phyloP scores from a whole-genome alignment of 163 green algal species.

The Chlamydomonas reinhardtii region DNA sequence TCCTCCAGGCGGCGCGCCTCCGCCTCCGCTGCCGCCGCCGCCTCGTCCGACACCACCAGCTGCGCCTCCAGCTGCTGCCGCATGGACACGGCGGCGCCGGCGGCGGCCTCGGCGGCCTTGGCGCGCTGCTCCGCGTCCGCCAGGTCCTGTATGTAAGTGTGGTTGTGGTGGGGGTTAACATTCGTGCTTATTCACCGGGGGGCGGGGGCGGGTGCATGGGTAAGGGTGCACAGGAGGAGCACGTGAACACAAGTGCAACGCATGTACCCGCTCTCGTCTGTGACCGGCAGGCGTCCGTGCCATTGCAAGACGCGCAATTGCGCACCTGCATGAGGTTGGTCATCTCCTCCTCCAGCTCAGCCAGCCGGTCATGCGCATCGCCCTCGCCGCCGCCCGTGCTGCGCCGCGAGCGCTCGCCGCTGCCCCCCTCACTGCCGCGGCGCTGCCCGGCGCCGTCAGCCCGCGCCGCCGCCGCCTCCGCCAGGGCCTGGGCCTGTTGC shows the following conservation, averaged over 20 bases:
- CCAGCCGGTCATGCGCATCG: neutral
- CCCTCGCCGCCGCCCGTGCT: neutral
- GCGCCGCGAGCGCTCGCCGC: neutral
- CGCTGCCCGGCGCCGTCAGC: too few species aligned
- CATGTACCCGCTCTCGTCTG: too few species aligned
- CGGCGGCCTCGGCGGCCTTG: conserved; percentile 13
- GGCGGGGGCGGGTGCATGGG: too few species aligned
- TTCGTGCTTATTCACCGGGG: too few species aligned
- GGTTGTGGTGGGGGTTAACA: neutral
- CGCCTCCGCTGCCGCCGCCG: conserved; percentile 1
- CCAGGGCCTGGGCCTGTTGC: too few species aligned
- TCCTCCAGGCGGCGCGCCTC: neutral
- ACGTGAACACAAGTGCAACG: too few species aligned
- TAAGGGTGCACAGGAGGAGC: too few species aligned
- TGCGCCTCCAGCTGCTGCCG: conserved; percentile 33
- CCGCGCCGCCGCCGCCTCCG: neutral
- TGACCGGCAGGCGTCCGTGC: too few species aligned
- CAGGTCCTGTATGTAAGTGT: conserved; percentile 12
- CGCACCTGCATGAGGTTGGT: conserved; percentile 35
- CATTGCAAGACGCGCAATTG: too few species aligned
- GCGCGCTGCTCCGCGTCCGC: conserved; percentile 27
- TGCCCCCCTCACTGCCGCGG: neutral
- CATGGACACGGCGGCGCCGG: conserved; percentile 1
- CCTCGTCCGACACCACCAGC: conserved; percentile 30
- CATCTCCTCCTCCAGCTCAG: conserved; percentile 39